Base-by-base conservation (phyloP, 2,329 filamentous ascomycete species). In the Trichoderma sp. region DNA sequence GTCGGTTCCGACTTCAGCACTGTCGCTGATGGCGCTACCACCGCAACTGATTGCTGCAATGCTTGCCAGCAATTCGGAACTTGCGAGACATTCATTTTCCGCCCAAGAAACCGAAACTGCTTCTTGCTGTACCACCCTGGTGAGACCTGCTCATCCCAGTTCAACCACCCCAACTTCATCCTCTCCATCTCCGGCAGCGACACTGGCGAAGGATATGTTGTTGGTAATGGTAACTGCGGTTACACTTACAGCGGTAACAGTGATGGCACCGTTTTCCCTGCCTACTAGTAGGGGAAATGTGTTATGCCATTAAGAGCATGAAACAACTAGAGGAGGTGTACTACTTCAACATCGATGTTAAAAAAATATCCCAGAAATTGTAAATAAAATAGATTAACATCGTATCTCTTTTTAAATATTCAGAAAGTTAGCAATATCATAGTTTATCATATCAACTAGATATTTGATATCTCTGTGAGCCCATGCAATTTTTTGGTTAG, bases 211-310 rank as follows among this genome's bases (percentile, higher is more conserved):
- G 65, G 65, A 5, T 68, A 68, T 34, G 55, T 49, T 21, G 65
- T 68, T n/a, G 65, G 65, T 13, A 68, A 68, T n/a, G 65, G 65
- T 13, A 68, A 68, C 28, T 68, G 65, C 56, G 65, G 65, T 13
- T 68, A 60, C 55, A 46, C 55, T 18, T 68, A 60, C 16, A 68
- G 65, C 30, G 65, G 65, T 11, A 68, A 68, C 34, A 60, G 54
- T 4, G 39, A 43, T 43, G 39, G 39, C 39, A n/a, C 39, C 7
- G 39, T 43, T 18, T 43, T 43, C 18, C 18, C 18, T 3, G 39
- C 18, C 5, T 8, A n/a, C 16, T 6, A n/a, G 18, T 43, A 43
- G n/a, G 16, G 39, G 18, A n/a, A n/a, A 10, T 4, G 6, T 4
- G 7, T 10, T 18, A n/a, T n/a, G 18, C 16, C 8, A n/a, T n/a